phyloP scores from a whole-genome alignment of 2,329 filamentous ascomycete species.

The Neoascochyta sp. region DNA sequence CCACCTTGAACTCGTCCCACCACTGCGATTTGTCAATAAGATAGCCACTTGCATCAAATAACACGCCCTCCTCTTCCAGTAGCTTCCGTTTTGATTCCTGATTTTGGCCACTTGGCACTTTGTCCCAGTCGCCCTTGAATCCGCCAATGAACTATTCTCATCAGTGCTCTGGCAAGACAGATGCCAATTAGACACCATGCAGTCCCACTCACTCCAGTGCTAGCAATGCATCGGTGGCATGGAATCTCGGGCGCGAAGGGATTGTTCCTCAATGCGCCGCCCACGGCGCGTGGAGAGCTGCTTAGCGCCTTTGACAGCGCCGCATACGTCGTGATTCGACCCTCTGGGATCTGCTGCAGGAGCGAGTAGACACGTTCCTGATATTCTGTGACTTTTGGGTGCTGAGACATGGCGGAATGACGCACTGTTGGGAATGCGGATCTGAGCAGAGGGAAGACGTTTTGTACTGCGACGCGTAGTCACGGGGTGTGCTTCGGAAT shows the following conservation, averaged over 20 bases:
- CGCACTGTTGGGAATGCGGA: not conserved
- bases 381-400: slow-evolving; percentile 32
- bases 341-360: slow-evolving; percentile 72
- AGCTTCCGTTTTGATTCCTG: slow-evolving; percentile 62
- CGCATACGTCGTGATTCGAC: slow-evolving; percentile 74
- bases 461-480: slow-evolving; percentile 18
- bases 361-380: slow-evolving; percentile 60
- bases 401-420: slow-evolving; percentile 15
- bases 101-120: slow-evolving; percentile 59
- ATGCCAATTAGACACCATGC: no score
- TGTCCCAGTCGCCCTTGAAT: slow-evolving; percentile 65
- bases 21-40: slow-evolving; percentile 50
- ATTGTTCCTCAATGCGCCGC: slow-evolving; percentile 71
- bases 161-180: no score
- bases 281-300: slow-evolving; percentile 72
- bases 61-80: slow-evolving; percentile 61
- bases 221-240: slow-evolving; percentile 76
- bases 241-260: slow-evolving; percentile 80
- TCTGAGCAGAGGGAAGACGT: slow-evolving; percentile 3
- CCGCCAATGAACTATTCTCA: slow-evolving; percentile 53
- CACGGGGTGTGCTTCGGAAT: slow-evolving; percentile 33
- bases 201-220: slow-evolving; percentile 61
- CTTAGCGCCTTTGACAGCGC: slow-evolving; percentile 63
- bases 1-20: slow-evolving; percentile 44
- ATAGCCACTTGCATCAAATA: slow-evolving; percentile 58